Conservation (phyloP, 345 rosid genomes). For the Gossypium arboreum region DNA sequence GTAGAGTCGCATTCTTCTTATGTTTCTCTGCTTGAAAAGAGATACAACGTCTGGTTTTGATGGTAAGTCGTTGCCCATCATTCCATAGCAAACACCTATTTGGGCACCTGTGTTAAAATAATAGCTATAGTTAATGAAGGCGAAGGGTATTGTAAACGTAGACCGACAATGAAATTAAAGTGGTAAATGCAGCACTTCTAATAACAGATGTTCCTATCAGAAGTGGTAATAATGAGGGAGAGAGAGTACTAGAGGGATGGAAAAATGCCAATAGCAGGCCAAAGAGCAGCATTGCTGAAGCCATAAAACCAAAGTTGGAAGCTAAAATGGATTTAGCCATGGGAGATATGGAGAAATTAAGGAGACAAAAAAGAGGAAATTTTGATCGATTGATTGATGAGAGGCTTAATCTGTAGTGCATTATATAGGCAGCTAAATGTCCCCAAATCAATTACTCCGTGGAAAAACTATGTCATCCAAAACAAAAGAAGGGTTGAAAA, state of each 20-base stretch:
- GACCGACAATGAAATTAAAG: neutral
- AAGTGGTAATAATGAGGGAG: neutral
- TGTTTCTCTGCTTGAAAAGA: conserved; percentile 23
- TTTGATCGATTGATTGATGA: no score
- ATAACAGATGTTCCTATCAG: neutral
- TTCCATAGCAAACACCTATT: conserved; percentile 36
- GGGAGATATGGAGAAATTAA: neutral
- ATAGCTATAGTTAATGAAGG: neutral
- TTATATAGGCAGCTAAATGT: neutral
- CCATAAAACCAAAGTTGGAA: neutral
- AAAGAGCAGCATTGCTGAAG: conserved; percentile 6
- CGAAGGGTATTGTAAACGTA: no score
- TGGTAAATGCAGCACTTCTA: neutral
- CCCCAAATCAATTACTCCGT: neutral
- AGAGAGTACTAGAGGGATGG: conserved; percentile 1
- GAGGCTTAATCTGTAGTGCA: neutral
- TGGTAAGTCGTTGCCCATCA: conserved; percentile 23
- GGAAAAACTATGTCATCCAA: neutral
- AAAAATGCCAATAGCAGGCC: conserved; percentile 4
- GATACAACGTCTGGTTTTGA: conserved; percentile 16
- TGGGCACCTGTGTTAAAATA: conserved; percentile 26
- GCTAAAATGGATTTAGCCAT: conserved; percentile 10
- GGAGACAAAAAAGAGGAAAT: no score
- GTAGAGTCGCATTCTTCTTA: conserved; percentile 27
- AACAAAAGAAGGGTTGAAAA: neutral